Base-by-base conservation (phyloP, 2,329 filamentous ascomycete genomes). In the Arthrobotrys musiformis region DNA sequence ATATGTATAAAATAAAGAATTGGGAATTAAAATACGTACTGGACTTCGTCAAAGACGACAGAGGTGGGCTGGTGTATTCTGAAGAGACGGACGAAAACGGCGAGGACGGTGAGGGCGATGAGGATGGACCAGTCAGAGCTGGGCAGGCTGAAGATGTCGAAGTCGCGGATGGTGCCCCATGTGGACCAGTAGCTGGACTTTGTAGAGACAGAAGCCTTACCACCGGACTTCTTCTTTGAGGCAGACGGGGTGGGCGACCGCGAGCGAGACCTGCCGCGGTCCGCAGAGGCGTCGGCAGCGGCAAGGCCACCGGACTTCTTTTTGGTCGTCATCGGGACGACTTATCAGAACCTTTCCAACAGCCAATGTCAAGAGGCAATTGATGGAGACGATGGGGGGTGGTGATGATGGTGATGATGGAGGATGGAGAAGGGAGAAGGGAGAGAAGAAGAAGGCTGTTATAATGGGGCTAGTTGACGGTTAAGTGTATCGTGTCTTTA, bases 21-120 rank as follows among this genome's bases (percentile, higher is more conserved):
- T n/a, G n/a, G n/a, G n/a, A n/a, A n/a, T n/a, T 17, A 44, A 19
- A 33, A n/a, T 22, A 90, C 93, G 84, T 89, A 97, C 93, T 99
- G 95, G 84, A 99, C 95, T 86, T 99, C 95, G 84, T 99, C 95
- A 84, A 99, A 99, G 80, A 99, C 95, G 78, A 99, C 95, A 82
- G 94, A 97, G 82, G 90, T 91, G 70, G 95, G 95, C 84, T 97
- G 93, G 84, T 96, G 97, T 85, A 99, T 97, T 82, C 93, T 90
- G 87, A 97, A 99, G 79, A 98, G 85, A 79, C 95, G 92, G 80
- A 99, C 93, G 79, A 90, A 85, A 68, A 91, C 88, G 61, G 92
- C 92, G 79, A 97, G 81, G 17, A 93, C 80, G 62, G 93, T 97
- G 80, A 98, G 84, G 61, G 88, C 85, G 19, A 89, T 85, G 83